Conservation (phyloP, 148 eudicot genomes). For the Gaultheria prostrata region DNA sequence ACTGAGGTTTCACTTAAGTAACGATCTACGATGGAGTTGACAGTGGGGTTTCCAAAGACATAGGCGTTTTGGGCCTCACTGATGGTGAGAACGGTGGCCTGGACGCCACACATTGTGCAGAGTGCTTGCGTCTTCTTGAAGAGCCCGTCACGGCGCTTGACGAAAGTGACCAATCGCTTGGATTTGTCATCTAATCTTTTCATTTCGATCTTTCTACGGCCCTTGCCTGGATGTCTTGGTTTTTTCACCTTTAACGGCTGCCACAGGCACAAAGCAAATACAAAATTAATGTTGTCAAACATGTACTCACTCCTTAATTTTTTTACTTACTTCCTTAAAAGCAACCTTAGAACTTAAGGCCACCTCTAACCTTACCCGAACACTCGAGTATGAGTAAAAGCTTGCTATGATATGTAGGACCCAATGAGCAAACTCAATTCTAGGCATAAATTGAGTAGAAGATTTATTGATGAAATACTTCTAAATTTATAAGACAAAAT, state of each 20-base stretch:
- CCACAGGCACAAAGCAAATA: not conserved
- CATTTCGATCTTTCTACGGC: constrained; percentile 18
- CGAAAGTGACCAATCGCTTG: constrained; percentile 26
- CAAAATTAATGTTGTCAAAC: not conserved
- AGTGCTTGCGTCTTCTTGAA: constrained; percentile 24
- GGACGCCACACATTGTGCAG: constrained; percentile 11
- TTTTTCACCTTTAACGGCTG: not conserved
- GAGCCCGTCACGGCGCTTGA: constrained; percentile 30
- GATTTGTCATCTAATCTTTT: constrained; percentile 21
- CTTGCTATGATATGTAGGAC: not conserved
- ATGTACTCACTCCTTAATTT: not conserved
- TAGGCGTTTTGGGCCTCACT: constrained; percentile 24
- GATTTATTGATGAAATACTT: not conserved
- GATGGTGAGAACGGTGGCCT: constrained; percentile 22
- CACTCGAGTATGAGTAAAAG: not conserved
- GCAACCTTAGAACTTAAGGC: not conserved
- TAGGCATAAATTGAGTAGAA: not conserved
- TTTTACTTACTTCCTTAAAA: not conserved
- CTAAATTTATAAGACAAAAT: too few relatives aligned
- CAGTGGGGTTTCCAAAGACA: constrained; percentile 22
- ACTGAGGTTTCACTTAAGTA: constrained; percentile 7
- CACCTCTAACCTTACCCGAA: not conserved
- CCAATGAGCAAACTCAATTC: not conserved
- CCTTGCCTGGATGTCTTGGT: constrained; percentile 7
- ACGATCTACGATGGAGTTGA: not conserved